These are phyloP conservation scores for Massariosphaeria phaeospora DNA, from an alignment of 495 filamentous ascomycete genomes.

Conservation along the genomic window DNA sequence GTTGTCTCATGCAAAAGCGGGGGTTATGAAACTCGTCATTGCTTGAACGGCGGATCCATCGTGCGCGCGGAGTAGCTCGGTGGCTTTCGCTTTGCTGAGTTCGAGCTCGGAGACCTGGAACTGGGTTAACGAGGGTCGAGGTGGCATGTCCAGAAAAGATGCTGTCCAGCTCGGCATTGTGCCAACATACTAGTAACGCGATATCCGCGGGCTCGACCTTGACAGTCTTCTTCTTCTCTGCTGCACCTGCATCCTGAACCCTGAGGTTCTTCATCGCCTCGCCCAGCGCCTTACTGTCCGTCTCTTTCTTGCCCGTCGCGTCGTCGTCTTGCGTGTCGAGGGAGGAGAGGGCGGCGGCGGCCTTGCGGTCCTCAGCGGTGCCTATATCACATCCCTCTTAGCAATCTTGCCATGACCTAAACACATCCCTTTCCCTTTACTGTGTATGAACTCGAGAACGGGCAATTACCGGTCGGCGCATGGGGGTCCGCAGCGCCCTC, in stretches of 20 bases:
- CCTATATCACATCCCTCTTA: too few relatives aligned
- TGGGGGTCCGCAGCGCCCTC: conserved; percentile 55
- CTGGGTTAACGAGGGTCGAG: too few relatives aligned
- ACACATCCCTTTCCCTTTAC: too few relatives aligned
- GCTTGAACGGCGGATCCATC: conserved; percentile 72
- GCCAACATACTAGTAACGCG: conserved; percentile 54
- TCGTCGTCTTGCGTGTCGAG: conserved; percentile 54
- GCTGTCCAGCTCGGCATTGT: too few relatives aligned
- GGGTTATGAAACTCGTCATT: conserved; percentile 56
- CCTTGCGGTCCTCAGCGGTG: conserved; percentile 83
- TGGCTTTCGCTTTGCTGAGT: conserved; percentile 71
- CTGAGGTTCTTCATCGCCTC: conserved; percentile 69
- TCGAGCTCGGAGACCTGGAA: conserved; percentile 74
- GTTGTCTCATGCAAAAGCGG: too few relatives aligned
- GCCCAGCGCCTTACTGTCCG: conserved; percentile 76
- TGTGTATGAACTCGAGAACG: too few relatives aligned
- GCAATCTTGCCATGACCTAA: too few relatives aligned
- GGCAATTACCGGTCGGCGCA: conserved; percentile 53
- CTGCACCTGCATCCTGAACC: conserved; percentile 26
- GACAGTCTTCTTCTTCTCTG: conserved; percentile 48
- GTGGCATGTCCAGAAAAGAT: too few relatives aligned
- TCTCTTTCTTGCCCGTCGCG: conserved; percentile 48
- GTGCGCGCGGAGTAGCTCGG: conserved; percentile 72
- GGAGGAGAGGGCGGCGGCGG: conserved; percentile 76
- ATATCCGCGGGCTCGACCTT: conserved; percentile 67